Evolutionary conservation across 495 filamentous ascomycete genomes (phyloP), one percentile per base, ranked within the genome.

Genomic region (Neurospora sp.): DNA sequence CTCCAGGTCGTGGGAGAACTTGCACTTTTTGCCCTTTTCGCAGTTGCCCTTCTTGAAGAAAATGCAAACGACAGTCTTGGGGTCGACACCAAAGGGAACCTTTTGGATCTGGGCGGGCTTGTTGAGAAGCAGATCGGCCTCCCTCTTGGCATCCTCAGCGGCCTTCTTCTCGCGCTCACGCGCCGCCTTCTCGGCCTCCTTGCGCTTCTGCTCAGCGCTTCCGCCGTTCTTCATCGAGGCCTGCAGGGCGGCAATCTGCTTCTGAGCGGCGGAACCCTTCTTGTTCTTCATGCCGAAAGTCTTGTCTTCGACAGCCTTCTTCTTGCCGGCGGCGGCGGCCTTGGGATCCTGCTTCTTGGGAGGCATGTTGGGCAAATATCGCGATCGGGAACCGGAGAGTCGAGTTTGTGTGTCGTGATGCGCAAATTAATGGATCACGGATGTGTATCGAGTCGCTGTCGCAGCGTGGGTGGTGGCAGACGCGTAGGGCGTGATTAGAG

Each of bases 251-350:
- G 91, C 91, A 73, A 99, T 98, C 73, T 92, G 88, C 79, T 90
- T 96, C 85, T 97, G 93, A 73, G 93, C 94, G 68, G 87, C 90
- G 69, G 88, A 90, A 74, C 96, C 96, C 89, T 97, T 98, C 90
- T 99, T 98, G 80, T 99, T 99, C 86, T 99, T 99, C 94, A 99
- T 97, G 76, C 96, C 96, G 87, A 99, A 99, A 71, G 96, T 97
- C 87, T 96, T 96, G 86, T 99, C 96, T 71, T 94, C 93, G 73
- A 93, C 91, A 16, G 85, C 73, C 81, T 94, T 94, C 85, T 85
- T 86, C 77, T 81, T 85, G 73, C 39, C 79, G 40, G 75, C 81
- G 44, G n/a, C 73, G 40, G 75, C 81, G 44, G n/a, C 73, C 83
- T 93, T 91, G 16, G 53, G 2, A 35, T 89, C 84, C 71, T 85